Evolutionary conservation across 768 basidiomycete genomes (phyloP), one percentile per base, ranked within the genome.

Genomic region (Sporobolomyces roseus): DNA sequence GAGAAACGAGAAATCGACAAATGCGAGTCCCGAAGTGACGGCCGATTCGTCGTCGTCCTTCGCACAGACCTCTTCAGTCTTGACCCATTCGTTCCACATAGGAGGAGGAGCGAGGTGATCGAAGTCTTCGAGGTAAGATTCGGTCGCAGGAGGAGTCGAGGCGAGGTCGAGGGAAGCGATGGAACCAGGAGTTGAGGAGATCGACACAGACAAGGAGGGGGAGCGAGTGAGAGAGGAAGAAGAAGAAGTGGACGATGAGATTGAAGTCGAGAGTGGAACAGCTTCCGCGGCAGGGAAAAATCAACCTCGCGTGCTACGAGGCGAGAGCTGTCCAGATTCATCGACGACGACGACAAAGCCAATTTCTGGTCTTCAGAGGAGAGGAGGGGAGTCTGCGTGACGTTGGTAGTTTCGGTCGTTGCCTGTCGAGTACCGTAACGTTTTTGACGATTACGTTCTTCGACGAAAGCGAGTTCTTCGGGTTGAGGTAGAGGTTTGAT

Each of bases 291-390:
- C 71, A 72, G 71, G 71, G 71, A 72, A 30, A 19, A 25, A 8
- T 67, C 66, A 30, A 49, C 71, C 71, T 72, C 71, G 71, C 71
- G 71, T 72, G 71, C 71, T 72, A 72, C 71, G 71, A 72, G 71
- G 71, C 71, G 71, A 65, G 63, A 66, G 66, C 43, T 45, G 56
- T 58, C 56, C 23, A 43, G 33, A 14, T 63, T 49, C 41, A 50
- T 49, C 14, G 25, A 30, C 14, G 62, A 38, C 48, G 61, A 50
- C 48, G 61, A 50, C 43, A 45, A 54, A 8, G 23, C 4, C 41
- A 32, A n/a, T 10, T 21, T 9, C 52, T 36, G 2, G 25, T 30
- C 32, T 38, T 53, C n/a, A 36, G 27, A 38, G 30, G 38, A 45
- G 21, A 25, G 41, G 38, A 58, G 56, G 30, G 56, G 56, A 41